These are phyloP conservation scores for Irpex lacteus DNA, from an alignment of 1,284 basidiomycete genomes.

Conservation along the genomic window DNA sequence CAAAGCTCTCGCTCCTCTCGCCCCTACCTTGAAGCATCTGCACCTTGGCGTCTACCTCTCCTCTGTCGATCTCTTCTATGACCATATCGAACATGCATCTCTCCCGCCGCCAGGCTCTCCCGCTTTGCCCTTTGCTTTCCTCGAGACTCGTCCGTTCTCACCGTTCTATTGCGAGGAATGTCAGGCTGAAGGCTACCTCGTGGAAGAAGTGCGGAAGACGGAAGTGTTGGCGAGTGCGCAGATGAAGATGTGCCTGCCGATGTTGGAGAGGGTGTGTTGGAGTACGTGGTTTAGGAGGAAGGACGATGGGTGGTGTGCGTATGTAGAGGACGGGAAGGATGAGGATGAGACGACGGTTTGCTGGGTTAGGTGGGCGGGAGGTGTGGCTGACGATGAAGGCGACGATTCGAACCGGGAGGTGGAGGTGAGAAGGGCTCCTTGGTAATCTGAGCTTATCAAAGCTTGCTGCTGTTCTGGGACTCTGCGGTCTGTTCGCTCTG, in stretches of 20 bases:
- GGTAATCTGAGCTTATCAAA: constrained; percentile 16
- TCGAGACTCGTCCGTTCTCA: constrained; percentile 26
- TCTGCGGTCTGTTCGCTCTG: not conserved
- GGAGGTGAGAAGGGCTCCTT: constrained; percentile 39
- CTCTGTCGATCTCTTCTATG: constrained; percentile 38
- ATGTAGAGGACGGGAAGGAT: constrained; percentile 12
- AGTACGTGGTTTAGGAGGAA: constrained; percentile 44
- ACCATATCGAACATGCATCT: constrained; percentile 38
- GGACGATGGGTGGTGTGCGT: not conserved
- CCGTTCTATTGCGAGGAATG: constrained; percentile 34
- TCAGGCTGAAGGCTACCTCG: constrained; percentile 17
- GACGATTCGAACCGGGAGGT: constrained; percentile 34
- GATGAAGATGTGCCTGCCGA: constrained; percentile 40
- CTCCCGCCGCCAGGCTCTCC: constrained; percentile 32
- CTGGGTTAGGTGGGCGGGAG: not conserved
- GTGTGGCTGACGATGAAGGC: constrained; percentile 17
- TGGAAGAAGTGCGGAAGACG: constrained; percentile 30
- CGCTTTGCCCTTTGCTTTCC: constrained; percentile 34
- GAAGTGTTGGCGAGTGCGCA: constrained; percentile 42
- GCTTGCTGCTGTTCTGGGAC: not conserved
- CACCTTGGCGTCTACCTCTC: constrained; percentile 63
- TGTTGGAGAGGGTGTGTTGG: constrained; percentile 47
- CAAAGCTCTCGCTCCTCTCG: constrained; percentile 36
- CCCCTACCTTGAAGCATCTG: constrained; percentile 43
- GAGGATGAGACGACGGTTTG: not conserved